These are phyloP conservation scores for Phytophthora boehmeriae DNA, from an alignment of 352 stramenopile species.

Conservation along the genomic window DNA sequence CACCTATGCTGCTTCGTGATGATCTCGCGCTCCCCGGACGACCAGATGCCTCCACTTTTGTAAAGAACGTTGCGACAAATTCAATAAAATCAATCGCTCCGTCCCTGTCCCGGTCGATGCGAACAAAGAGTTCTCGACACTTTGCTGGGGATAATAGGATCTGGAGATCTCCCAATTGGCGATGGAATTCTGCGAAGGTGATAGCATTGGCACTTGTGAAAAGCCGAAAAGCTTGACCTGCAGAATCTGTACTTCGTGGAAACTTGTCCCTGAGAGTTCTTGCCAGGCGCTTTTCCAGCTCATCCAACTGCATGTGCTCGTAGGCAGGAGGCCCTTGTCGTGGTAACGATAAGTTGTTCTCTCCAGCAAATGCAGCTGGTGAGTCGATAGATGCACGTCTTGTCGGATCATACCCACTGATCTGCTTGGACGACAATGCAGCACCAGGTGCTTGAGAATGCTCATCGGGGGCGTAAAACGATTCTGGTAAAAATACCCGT, in stretches of 20 bases:
- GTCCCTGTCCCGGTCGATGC: conserved; percentile 63
- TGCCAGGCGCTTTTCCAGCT: conserved; percentile 60
- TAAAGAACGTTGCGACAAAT: conserved; percentile 65
- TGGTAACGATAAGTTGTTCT: conserved; percentile 12
- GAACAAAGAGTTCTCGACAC: conserved; percentile 64
- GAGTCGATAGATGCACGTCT: background rate
- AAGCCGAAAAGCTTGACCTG: conserved; percentile 66
- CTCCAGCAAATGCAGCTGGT: conserved; percentile 1
- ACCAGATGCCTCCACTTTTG: conserved; percentile 32
- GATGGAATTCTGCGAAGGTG: conserved; percentile 63
- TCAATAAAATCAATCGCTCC: conserved; percentile 72
- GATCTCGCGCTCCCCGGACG: conserved; percentile 19
- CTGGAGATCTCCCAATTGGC: conserved; percentile 56
- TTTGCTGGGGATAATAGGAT: conserved; percentile 64
- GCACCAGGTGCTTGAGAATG: background rate
- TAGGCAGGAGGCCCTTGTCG: conserved; percentile 40
- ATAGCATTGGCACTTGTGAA: conserved; percentile 75
- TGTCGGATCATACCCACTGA: background rate
- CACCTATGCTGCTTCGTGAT: conserved; percentile 23
- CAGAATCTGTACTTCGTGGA: conserved; percentile 51
- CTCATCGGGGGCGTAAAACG: conserved; percentile 31
- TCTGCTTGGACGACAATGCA: conserved; percentile 1
- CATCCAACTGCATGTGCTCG: conserved; percentile 55
- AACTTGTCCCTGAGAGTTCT: conserved; percentile 68
- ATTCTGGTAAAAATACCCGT: conserved; percentile 58